Percentiles rank a stretch among this genome's conserved stretches.
Evolutionary conservation across 805 yeast genomes (phyloP).

Genomic region (Ogataea zsoltii): DNA sequence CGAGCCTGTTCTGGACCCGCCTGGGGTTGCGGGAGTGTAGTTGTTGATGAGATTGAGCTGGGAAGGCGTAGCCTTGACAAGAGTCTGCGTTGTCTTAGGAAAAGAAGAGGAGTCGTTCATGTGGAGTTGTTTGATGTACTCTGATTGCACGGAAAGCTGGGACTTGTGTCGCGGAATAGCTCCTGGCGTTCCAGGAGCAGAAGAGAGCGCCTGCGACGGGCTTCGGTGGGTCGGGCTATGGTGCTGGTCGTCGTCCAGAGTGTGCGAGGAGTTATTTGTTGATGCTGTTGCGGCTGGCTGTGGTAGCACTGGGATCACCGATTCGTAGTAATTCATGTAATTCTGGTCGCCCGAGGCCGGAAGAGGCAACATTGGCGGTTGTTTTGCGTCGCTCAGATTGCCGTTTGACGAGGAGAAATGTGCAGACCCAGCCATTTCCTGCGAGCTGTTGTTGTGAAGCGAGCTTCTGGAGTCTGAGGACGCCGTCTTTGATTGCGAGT

Average conservation of each 20-base stretch:
- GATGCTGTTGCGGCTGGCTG: constrained; percentile 5
- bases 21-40: constrained; percentile 16
- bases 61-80: constrained; percentile 29
- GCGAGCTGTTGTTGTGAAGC: constrained; percentile 8
- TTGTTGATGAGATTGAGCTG: constrained; percentile 31
- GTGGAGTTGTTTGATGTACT: constrained; percentile 31
- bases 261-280: neutral
- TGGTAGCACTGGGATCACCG: constrained; percentile 35
- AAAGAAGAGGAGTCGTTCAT: constrained; percentile 34
- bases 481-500: neutral
- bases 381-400: neutral
- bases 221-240: constrained; percentile 1
- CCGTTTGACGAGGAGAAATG: constrained; percentile 8
- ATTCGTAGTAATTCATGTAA: constrained; percentile 31
- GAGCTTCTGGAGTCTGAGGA: constrained; percentile 13
- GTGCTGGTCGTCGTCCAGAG: neutral
- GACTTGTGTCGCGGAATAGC: constrained; percentile 17
- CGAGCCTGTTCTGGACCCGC: constrained; percentile 13
- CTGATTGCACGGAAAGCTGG: constrained; percentile 22
- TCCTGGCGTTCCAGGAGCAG: neutral
- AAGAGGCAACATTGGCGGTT: neutral
- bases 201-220: constrained; percentile 2
- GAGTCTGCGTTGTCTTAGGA: constrained; percentile 30
- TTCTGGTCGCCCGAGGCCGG: constrained; percentile 14
- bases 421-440: constrained; percentile 6